A percentile compares a stretch with the other conserved stretches of the same genome.
These are phyloP conservation scores for Xylariaceae sp. DNA, from an alignment of 2,329 filamentous ascomycete genomes.

Conservation along the genomic window DNA sequence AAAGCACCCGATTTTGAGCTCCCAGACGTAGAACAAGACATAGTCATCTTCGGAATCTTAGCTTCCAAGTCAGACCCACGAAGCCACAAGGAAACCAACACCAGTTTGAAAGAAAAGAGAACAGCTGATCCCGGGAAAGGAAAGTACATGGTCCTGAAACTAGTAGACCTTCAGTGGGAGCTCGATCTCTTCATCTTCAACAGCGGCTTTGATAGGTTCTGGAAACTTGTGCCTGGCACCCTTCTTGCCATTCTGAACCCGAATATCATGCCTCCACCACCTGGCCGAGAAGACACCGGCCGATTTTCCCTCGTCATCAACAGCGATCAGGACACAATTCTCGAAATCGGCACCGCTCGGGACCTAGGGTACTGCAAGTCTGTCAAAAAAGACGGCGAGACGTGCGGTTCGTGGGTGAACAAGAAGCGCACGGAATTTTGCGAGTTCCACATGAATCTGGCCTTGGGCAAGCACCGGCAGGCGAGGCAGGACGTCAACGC, in stretches of 20 bases:
- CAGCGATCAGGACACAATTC: slow-evolving; percentile 80
- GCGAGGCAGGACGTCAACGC: slow-evolving; percentile 28
- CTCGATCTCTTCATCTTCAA: slow-evolving; percentile 91
- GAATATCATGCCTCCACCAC: slow-evolving; percentile 80
- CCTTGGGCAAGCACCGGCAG: slow-evolving; percentile 61
- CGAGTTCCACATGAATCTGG: slow-evolving; percentile 84
- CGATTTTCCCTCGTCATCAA: slow-evolving; percentile 82
- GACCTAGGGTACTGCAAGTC: slow-evolving; percentile 88
- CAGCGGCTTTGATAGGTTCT: slow-evolving; percentile 85
- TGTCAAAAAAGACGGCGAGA: slow-evolving; percentile 76
- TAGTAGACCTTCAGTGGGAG: slow-evolving; percentile 87
- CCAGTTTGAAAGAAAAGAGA: slow-evolving; percentile 41
- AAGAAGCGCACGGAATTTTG: slow-evolving; percentile 83
- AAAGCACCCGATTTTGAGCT: slow-evolving; percentile 79
- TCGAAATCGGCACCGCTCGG: slow-evolving; percentile 80
- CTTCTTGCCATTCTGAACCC: slow-evolving; percentile 91
- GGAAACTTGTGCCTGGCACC: slow-evolving; percentile 89
- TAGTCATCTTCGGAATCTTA: slow-evolving; percentile 83
- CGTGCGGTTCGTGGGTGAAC: slow-evolving; percentile 83
- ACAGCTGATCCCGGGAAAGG: slow-evolving; percentile 56
- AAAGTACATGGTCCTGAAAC: slow-evolving; percentile 89
- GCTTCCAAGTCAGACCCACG: slow-evolving; percentile 83
- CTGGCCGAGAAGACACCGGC: slow-evolving; percentile 69
- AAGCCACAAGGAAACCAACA: slow-evolving; percentile 43
- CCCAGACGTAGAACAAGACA: slow-evolving; percentile 79